A percentile compares a stretch with the other conserved stretches of the same genome.
Conservation (phyloP, 2,329 filamentous ascomycete species). For the Sporothrix pseudoabietina region DNA sequence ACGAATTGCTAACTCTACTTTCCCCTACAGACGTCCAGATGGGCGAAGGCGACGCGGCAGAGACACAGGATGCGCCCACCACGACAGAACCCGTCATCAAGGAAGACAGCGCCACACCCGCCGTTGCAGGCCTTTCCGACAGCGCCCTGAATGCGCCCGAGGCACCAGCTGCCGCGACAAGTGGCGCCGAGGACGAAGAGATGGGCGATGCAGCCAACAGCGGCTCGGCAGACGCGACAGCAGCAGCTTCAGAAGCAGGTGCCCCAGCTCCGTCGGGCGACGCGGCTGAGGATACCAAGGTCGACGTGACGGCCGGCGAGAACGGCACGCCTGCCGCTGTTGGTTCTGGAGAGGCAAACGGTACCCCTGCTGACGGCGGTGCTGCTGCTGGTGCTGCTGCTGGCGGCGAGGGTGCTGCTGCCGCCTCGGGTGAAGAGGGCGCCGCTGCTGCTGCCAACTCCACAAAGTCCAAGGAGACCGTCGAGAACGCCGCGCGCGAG, state of each 20-base stretch:
- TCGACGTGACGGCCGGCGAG: conserved; percentile 27
- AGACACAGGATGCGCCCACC: conserved; percentile 14
- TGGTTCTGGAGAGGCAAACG: background rate
- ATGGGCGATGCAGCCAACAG: conserved; percentile 63
- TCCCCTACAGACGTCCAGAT: conserved; percentile 61
- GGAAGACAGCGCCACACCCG: conserved; percentile 63
- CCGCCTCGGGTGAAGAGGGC: background rate
- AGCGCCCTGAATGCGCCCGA: conserved; percentile 71
- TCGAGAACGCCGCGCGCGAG: conserved; percentile 85
- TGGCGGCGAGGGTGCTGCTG: background rate
- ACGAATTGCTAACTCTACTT: background rate
- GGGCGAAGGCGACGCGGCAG: conserved; percentile 51
- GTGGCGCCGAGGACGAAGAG: conserved; percentile 71
- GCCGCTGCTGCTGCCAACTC: conserved; percentile 43
- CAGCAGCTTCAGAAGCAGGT: conserved; percentile 21
- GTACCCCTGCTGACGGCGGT: background rate
- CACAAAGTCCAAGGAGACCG: conserved; percentile 73
- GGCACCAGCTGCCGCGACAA: conserved; percentile 63
- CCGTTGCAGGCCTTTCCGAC: conserved; percentile 56
- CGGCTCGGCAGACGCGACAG: conserved; percentile 11
- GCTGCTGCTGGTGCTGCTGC: conserved; percentile 9
- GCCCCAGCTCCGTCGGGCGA: background rate
- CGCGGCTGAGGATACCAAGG: conserved; percentile 28
- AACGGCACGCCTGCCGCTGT: conserved; percentile 16
- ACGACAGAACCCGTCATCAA: conserved; percentile 54